Percentiles rank a stretch among this genome's conserved stretches.
Evolutionary conservation across 352 stramenopile genomes (phyloP).

Genomic region (Elongisporangium anandrum): DNA sequence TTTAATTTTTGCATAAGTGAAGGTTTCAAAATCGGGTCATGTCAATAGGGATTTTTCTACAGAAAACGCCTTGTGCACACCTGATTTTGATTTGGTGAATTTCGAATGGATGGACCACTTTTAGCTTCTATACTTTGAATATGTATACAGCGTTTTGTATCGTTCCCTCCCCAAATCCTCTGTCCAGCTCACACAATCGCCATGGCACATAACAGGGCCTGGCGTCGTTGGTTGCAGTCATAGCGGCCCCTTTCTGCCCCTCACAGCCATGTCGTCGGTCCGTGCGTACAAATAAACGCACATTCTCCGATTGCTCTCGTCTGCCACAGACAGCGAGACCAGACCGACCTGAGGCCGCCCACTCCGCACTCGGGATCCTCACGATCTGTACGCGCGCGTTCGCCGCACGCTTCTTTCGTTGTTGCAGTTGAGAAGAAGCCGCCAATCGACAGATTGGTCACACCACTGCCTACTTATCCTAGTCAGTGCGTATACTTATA

Average conservation of each 20-base stretch:
- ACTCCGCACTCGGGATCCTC: neutral
- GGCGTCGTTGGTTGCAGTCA: neutral
- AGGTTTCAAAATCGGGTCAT: neutral
- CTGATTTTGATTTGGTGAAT: neutral
- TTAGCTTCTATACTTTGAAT: neutral
- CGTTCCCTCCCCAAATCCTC: neutral
- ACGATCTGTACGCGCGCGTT: neutral
- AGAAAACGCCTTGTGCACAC: neutral
- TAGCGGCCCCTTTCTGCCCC: neutral
- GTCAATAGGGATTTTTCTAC: neutral
- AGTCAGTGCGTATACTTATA: neutral
- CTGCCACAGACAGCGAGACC: neutral
- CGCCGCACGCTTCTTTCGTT: neutral
- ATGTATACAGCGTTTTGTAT: neutral
- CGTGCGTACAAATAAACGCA: neutral
- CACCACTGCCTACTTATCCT: neutral
- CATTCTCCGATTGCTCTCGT: neutral
- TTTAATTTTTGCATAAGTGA: neutral
- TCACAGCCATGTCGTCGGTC: neutral
- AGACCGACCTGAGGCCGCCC: neutral
- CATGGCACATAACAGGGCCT: neutral
- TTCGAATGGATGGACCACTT: neutral
- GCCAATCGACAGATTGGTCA: neutral
- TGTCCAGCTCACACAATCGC: neutral
- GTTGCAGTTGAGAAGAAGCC: neutral